Evolutionary conservation across 495 filamentous ascomycete species (phyloP), one percentile per base, ranked within the genome.

Genomic region (Podospora didyma): DNA sequence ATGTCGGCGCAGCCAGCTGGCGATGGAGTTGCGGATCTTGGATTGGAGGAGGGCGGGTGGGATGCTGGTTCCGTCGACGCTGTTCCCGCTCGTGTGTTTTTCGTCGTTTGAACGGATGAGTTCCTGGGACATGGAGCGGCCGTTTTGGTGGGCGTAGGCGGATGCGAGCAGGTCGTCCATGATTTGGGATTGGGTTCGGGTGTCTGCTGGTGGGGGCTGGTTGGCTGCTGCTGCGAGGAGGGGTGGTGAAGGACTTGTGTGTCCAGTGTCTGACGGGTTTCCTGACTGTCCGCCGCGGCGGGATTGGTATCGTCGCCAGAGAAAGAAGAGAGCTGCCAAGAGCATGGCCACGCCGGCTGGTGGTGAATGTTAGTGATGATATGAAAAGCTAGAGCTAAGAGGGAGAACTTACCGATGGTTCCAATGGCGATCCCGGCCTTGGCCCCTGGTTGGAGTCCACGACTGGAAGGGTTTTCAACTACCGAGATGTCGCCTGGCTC

Each of bases 131-230:
- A 14, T 12, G 14, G 51, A 58, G 14, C 54, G 53, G 26, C 69
- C 69, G 51, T 68, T 66, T 12, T 69, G 67, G 44, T 66, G 67
- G 4, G 67, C 69, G 34, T 72, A 67, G 7, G 69, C 66, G 2
- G 65, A 59, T 12, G 63, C 58, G 42, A 72, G 62, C 2, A 72
- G 65, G 20, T 72, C 65, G 26, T 68, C 63, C 53, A 72, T 60
- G 26, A 67, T 70, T 37, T 61, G 63, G 1, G 67, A 68, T 28
- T 63, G 53, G 16, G 61, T 66, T 37, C 54, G 42, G 7, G 45
- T 16, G 28, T 52, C 46, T 4, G 19, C 31, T 59, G 39, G 54
- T 14, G 20, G 6, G 51, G 39, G 54, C 17, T 28, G 6, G 51
- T 39, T 28, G 19, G 37, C 10, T 44, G 20, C 2, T 42, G 17